A percentile compares a stretch with the other conserved stretches of the same genome.
Conservation (phyloP, 73 alveolate species). For the Stentor roeselii region DNA sequence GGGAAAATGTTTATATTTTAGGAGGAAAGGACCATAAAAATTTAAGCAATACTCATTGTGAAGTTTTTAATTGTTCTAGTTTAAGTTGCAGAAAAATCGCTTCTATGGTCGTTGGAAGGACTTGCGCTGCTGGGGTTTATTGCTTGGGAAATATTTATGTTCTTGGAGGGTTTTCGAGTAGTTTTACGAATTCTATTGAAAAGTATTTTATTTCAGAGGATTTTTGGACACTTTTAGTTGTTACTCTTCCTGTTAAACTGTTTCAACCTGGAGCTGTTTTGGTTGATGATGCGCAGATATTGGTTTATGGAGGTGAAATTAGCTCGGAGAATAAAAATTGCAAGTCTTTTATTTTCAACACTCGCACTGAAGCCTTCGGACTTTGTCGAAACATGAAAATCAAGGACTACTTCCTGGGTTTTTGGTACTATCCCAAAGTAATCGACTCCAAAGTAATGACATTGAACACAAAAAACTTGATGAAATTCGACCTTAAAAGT, state of each 20-base stretch:
- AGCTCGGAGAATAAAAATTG: background rate
- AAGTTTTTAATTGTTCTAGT: background rate
- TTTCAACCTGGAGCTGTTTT: background rate
- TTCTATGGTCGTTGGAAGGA: background rate
- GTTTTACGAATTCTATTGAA: background rate
- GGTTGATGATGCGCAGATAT: background rate
- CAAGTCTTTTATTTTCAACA: background rate
- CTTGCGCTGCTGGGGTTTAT: slow-evolving; percentile 10
- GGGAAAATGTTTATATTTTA: background rate
- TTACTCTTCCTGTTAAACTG: background rate
- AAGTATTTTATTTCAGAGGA: background rate
- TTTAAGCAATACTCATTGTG: background rate
- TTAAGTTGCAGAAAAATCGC: background rate
- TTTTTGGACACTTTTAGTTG: background rate
- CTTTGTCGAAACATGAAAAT: background rate
- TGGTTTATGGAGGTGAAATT: background rate
- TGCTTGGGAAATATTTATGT: background rate
- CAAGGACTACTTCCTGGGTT: background rate
- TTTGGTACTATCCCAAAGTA: background rate
- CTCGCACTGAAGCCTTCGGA: background rate
- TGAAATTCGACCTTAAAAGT: background rate
- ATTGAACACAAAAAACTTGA: background rate
- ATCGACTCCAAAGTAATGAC: background rate
- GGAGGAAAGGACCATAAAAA: background rate
- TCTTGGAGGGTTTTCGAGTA: background rate